Evolutionary conservation across 306 rosid species (phyloP).

Genomic region (Dalbergia cultrata): DNA sequence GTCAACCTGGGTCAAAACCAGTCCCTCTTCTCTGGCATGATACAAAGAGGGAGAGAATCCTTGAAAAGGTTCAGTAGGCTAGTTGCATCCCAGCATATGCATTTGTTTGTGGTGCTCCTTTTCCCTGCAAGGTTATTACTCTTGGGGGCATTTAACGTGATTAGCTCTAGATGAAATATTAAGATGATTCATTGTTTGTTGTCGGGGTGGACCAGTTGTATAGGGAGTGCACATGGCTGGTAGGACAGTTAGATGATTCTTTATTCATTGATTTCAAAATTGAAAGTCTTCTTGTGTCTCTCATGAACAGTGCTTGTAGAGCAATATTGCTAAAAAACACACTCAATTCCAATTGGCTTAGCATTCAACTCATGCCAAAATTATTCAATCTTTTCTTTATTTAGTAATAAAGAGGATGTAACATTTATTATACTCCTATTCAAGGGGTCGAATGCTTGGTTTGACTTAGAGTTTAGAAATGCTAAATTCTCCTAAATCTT

Average conservation of each 20-base stretch:
- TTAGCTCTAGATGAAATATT: slow-evolving; percentile 45
- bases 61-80: slow-evolving; percentile 76
- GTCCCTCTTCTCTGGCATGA: slow-evolving; percentile 67
- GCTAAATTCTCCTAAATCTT: no score
- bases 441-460: slow-evolving; percentile 22
- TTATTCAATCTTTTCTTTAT: not conserved
- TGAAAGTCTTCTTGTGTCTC: slow-evolving; percentile 22
- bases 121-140: slow-evolving; percentile 74
- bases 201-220: slow-evolving; percentile 46
- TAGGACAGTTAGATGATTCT: slow-evolving; percentile 65
- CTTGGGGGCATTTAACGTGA: slow-evolving; percentile 60
- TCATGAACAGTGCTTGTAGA: slow-evolving; percentile 29
- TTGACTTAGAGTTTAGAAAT: not conserved
- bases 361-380: not conserved
- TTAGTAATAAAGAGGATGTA: no score
- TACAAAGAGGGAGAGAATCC: slow-evolving; percentile 73
- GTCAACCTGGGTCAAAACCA: slow-evolving; percentile 57
- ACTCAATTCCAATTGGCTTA: not conserved
- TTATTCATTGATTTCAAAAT: slow-evolving; percentile 70
- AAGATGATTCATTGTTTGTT: slow-evolving; percentile 40
- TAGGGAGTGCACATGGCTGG: slow-evolving; percentile 51
- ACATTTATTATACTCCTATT: not conserved
- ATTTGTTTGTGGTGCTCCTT: slow-evolving; percentile 73
- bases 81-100: slow-evolving; percentile 84
- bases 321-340: slow-evolving; percentile 25